Evolutionary conservation across 345 rosid genomes (phyloP), one percentile per base, ranked within the genome.

Genomic region (Salix arbutifolia): DNA sequence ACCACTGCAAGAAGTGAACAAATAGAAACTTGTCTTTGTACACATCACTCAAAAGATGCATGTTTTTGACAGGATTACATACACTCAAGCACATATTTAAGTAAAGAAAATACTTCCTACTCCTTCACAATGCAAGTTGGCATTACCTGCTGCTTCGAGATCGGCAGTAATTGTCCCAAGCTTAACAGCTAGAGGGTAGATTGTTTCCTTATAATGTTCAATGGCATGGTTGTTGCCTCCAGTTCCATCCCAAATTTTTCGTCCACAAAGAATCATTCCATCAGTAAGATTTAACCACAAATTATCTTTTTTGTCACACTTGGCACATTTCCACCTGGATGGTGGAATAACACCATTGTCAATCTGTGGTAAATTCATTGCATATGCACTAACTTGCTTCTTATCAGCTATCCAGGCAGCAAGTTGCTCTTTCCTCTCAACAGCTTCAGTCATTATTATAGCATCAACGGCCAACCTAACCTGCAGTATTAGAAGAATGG

Each of bases 141-240:
- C 80, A 87, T 88, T 83, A 96, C 99, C 99, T 86, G 99, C 97
- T 76, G 85, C 98, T 88, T 96, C 98, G 40, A 94, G 85, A 82
- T 96, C 98, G 78, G 91, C 89, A 50, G 99, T 94, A 72, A 96
- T 87, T 13, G 98, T 96, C 84, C 99, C 98, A 72, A 96, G 97
- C 86, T 96, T 94, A 48, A 96, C 97, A 78, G 99, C 96, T 75
- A 92, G 96, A 50, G 99, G 98, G 76, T 90, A 92, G 74, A 90
- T 84, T 30, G 97, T 91, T 85, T 92, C 93, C 78, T 92, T 94
- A 82, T 90, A 94, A 88, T 90, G 87, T 37, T 88, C 97, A 83
- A 96, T 74, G 1, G 99, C 99, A 85, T 96, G 99, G 81, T 96
- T 86, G 83, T 96, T 96, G 67, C 98, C 99, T 67, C 97, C 99